Evolutionary conservation across 2,329 filamentous ascomycete genomes (phyloP).

Genomic region (Scopulariopsis brevicaulis): DNA sequence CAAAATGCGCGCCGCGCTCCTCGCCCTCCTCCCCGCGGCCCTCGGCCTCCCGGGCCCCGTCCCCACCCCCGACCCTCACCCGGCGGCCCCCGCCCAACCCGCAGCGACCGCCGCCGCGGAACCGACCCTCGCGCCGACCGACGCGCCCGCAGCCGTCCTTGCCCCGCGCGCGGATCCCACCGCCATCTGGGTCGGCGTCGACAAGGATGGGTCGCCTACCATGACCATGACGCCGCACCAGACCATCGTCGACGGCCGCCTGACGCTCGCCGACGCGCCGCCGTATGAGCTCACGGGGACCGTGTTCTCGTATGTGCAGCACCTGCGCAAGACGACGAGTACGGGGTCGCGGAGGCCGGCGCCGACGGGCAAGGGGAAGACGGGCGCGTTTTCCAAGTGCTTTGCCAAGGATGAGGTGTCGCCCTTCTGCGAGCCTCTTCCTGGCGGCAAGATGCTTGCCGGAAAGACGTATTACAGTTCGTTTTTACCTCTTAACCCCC

Average conservation of each 20-base stretch:
- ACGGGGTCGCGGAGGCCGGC: conserved; percentile 32
- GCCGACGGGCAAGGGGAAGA: conserved; percentile 19
- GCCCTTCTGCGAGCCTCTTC: conserved; percentile 39
- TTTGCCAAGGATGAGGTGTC: conserved; percentile 31
- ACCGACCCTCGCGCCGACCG: conserved; percentile 9
- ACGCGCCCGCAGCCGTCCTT: neutral
- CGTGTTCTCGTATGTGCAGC: conserved; percentile 23
- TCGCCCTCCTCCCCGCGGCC: conserved; percentile 4
- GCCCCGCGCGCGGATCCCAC: conserved; percentile 18
- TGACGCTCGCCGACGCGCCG: conserved; percentile 23
- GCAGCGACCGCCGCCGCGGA: neutral
- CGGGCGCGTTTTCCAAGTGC: conserved; percentile 39
- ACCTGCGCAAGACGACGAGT: conserved; percentile 24
- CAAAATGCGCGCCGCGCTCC: conserved; percentile 4
- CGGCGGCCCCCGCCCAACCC: neutral
- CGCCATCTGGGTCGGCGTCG: conserved; percentile 39
- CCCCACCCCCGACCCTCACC: neutral
- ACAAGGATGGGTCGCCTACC: conserved; percentile 29
- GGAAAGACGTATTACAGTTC: conserved; percentile 40
- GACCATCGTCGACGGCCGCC: conserved; percentile 33
- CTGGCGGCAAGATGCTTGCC: conserved; percentile 28
- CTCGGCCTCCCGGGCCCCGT: conserved; percentile 1
- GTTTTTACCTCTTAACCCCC: conserved; percentile 7
- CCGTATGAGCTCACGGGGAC: conserved; percentile 35
- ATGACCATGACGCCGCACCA: conserved; percentile 36